Base-by-base conservation (phyloP, 441 rosid species). In the Aquilaria agallochum region DNA sequence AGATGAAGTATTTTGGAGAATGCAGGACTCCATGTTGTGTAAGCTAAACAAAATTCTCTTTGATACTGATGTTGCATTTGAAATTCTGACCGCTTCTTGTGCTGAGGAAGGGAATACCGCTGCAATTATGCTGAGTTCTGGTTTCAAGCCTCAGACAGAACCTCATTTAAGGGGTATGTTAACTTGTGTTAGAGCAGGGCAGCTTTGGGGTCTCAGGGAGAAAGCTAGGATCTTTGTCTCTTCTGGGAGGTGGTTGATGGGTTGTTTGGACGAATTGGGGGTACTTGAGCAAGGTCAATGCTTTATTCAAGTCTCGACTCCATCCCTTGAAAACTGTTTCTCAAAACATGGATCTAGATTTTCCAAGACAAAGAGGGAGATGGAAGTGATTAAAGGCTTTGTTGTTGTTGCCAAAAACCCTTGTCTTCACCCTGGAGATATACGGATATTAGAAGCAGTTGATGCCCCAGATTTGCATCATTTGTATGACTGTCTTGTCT, bases 371-470 rank as follows among this genome's bases (percentile, higher is more conserved):
- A 15, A 15, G 15, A 74, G 76, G 70, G 82, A 87, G 63, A 58
- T 86, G 64, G 66, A 81, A 63, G 95, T 91, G 30, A 70, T 94
- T 40, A 79, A 65, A 59, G 96, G 98, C 20, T 76, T 64, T 58
- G 97, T 87, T 65, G 93, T 84, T 53, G 55, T 94, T 55, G 96
- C 92, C 8, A 94, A 94, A 77, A 94, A 91, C 72, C 98, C 98
- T 32, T 94, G 98, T 72, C 96, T 94, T 64, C 98, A 91, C 77
- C 96, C 98, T 0, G 98, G 96, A 55, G 98, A 91, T 77, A 42
- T 91, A 63, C 76, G 97, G 87, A 81, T 91, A 71, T 76, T 94
- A 71, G 89, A 94, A 85, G 97, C 98, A 56, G 92, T 94, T 64
- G 97, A 94, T 80, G 77, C 55, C 72, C 92, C 89, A 3, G 78